Evolutionary conservation across 352 stramenopile species (phyloP), one percentile per base, ranked within the genome.

Genomic region (Pythium coloratum): DNA sequence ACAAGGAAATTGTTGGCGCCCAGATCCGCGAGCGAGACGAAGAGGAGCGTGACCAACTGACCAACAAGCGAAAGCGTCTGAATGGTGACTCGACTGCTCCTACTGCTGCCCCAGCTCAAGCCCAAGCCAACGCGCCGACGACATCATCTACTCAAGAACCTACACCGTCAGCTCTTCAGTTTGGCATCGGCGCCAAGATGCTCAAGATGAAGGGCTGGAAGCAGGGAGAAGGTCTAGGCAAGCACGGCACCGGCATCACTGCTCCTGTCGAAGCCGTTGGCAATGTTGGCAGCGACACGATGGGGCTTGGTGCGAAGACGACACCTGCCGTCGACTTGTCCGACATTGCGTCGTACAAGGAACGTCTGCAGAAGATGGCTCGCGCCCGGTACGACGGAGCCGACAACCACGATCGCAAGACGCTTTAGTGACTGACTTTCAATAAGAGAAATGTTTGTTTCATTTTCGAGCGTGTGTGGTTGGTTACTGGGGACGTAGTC

Each of bases 201-300:
- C 77, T 95, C 26, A 92, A 93, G 60, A 87, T 92, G 76, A 95
- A 94, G 88, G 88, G 86, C 5, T 95, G 88, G 88, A 94, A 94
- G 55, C 86, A 82, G 16, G 88, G 88, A 8, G 76, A 94, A 66
- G 88, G 88, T 8, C 77, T 95, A 1, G 88, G 88, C 42, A 95
- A 94, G 65, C 76, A 89, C 20, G 83, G 84, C 36, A 92, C 83
- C 1, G 88, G 88, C 5, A 93, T 93, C 67, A 95, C 86, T 0
- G 77, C 75, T 7, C 83, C 85, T 3, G 80, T 95, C 20, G 59
- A 78, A 49, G 77, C 82, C 6, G 64, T 76, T 0, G 73, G 72
- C 1, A 83, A 78, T 67, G 56, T 59, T 26, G 73, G 77, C 6
- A 75, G 70, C 6, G 77, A 83, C n/a, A 86, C 73, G 1, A 82